Percentiles rank a stretch among this genome's conserved stretches.
Conservation (phyloP, 495 filamentous ascomycete species). For the Podospora tetraspora region DNA sequence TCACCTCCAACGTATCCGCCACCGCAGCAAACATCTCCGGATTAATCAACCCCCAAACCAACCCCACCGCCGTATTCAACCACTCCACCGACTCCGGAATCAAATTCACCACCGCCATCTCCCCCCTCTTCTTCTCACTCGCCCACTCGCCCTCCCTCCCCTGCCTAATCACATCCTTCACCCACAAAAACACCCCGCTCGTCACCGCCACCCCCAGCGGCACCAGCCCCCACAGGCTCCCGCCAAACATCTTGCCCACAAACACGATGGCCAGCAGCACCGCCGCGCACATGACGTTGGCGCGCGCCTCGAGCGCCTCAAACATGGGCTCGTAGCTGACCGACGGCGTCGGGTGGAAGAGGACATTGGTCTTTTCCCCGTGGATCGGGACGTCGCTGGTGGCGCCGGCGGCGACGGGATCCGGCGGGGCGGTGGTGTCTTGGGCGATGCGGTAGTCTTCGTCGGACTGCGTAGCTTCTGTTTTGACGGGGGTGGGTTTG, state of each 20-base stretch:
- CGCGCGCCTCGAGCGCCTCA: constrained; percentile 64
- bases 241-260: constrained; percentile 73
- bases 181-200: constrained; percentile 79
- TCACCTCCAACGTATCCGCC: constrained; percentile 42
- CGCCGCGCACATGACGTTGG: constrained; percentile 58
- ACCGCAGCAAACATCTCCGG: constrained; percentile 82
- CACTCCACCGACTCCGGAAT: constrained; percentile 88
- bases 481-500: constrained; percentile 63
- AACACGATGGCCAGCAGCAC: constrained; percentile 69
- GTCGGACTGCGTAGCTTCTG: constrained; percentile 50
- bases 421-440: constrained; percentile 86
- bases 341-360: constrained; percentile 90
- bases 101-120: constrained; percentile 75
- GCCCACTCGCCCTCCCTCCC: constrained; percentile 84
- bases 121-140: constrained; percentile 75
- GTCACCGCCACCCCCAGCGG: constrained; percentile 62
- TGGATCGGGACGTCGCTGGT: constrained; percentile 93
- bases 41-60: constrained; percentile 85
- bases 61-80: constrained; percentile 80
- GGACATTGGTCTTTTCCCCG: constrained; percentile 91
- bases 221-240: constrained; percentile 67
- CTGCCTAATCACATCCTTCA: constrained; percentile 74
- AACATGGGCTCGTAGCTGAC: constrained; percentile 85
- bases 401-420: constrained; percentile 68
- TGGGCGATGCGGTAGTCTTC: constrained; percentile 77